Conservation (phyloP, 495 filamentous ascomycete genomes). For the Xylaria venustula region DNA sequence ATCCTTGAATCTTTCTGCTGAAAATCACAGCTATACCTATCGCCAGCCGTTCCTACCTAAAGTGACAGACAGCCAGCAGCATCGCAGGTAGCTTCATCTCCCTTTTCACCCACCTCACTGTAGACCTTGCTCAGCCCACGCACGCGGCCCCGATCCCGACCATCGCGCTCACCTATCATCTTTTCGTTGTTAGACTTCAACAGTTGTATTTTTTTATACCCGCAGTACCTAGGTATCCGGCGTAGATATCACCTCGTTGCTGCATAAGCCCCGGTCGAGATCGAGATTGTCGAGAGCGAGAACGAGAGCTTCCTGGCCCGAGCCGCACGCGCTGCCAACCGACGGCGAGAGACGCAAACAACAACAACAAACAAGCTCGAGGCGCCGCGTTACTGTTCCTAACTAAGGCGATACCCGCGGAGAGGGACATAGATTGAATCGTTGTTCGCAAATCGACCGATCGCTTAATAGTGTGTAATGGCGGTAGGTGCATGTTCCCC, state of each 20-base stretch:
- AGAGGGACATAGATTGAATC: conserved; percentile 1
- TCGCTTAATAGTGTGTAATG: conserved; percentile 16
- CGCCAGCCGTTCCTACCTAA: conserved; percentile 16
- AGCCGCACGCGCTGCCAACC: conserved; percentile 1
- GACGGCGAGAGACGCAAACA: not conserved
- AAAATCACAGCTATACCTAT: conserved; percentile 16
- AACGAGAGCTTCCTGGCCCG: conserved; percentile 1
- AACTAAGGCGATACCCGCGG: not conserved
- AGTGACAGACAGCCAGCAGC: conserved; percentile 3
- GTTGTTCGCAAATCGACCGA: conserved; percentile 7
- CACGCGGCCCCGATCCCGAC: not conserved
- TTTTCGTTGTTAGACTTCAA: not conserved
- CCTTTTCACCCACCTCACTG: not conserved
- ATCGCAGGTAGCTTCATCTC: conserved; percentile 1
- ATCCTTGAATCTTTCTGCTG: conserved; percentile 11
- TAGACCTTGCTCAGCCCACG: conserved; percentile 6
- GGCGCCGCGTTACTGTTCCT: not conserved
- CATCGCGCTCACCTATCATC: conserved; percentile 2
- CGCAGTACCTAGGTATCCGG: not conserved
- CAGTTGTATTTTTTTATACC: conserved; percentile 2
- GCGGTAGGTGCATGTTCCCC: conserved; percentile 11
- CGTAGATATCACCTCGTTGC: not conserved
- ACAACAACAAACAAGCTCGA: not conserved
- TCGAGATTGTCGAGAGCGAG: not conserved
- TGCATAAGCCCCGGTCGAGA: not conserved